These are phyloP conservation scores for Periconia macrospinosa DNA, from an alignment of 2,329 filamentous ascomycete species.

Conservation along the genomic window DNA sequence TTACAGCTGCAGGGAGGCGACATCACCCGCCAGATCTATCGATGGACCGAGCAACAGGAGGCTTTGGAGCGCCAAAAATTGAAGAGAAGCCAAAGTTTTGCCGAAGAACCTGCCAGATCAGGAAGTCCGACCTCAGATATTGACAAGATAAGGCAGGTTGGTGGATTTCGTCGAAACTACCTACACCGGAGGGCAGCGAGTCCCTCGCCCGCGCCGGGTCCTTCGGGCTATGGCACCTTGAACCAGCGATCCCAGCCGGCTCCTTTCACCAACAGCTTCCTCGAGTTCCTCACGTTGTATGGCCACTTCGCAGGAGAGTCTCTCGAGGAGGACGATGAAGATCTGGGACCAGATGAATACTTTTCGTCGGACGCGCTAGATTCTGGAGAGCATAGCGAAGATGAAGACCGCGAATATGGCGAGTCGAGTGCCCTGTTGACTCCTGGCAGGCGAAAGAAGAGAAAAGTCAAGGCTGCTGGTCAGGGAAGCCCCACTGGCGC, in stretches of 20 bases:
- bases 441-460: slow-evolving; percentile 68
- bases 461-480: slow-evolving; percentile 76
- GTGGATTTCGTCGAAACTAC: slow-evolving; percentile 90
- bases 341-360: slow-evolving; percentile 83
- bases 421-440: slow-evolving; percentile 83
- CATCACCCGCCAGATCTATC: slow-evolving; percentile 91
- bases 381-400: slow-evolving; percentile 56
- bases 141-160: slow-evolving; percentile 86
- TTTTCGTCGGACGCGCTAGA: slow-evolving; percentile 78
- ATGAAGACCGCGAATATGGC: slow-evolving; percentile 75
- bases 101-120: slow-evolving; percentile 73
- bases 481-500: slow-evolving; percentile 80
- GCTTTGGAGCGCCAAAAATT: slow-evolving; percentile 63
- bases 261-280: slow-evolving; percentile 81
- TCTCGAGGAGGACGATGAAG: slow-evolving; percentile 94
- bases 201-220: slow-evolving; percentile 53
- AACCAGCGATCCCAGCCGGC: slow-evolving; percentile 25
- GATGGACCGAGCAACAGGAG: slow-evolving; percentile 90
- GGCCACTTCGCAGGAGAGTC: slow-evolving; percentile 98
- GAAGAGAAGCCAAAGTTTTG: slow-evolving; percentile 87
- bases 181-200: slow-evolving; percentile 74
- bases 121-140: slow-evolving; percentile 83
- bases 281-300: slow-evolving; percentile 93
- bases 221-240: slow-evolving; percentile 45
- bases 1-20: slow-evolving; percentile 91